A percentile compares a stretch with the other conserved stretches of the same genome.
Conservation (phyloP, 331 rosid genomes). For the Rhamnella rubrinervis region DNA sequence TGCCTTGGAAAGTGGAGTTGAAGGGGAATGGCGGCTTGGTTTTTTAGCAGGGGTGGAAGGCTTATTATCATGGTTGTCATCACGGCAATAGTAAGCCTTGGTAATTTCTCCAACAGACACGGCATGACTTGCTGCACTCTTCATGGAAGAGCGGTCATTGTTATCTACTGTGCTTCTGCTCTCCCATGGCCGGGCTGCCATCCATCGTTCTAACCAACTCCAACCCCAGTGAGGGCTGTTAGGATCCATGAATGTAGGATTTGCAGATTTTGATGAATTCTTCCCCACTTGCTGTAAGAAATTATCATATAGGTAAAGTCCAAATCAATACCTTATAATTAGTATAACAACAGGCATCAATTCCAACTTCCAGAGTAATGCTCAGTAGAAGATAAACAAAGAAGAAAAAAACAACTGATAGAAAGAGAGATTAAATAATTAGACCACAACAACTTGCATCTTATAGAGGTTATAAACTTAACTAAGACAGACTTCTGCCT, state of each 20-base stretch:
- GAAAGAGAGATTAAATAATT: neutral
- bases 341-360: neutral
- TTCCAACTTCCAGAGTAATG: neutral
- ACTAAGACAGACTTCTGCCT: too few relatives aligned
- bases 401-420: neutral
- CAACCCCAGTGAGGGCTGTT: constrained; percentile 96
- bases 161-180: constrained; percentile 38
- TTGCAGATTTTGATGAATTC: constrained; percentile 51
- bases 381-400: neutral
- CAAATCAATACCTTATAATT: neutral
- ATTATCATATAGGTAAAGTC: constrained; percentile 16
- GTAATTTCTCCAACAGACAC: constrained; percentile 55
- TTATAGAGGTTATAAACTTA: neutral
- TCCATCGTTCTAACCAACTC: constrained; percentile 97
- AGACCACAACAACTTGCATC: neutral
- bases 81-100: constrained; percentile 51
- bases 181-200: constrained; percentile 90
- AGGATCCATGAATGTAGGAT: constrained; percentile 73
- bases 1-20: constrained; percentile 32
- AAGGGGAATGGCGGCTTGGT: constrained; percentile 43
- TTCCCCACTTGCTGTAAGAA: constrained; percentile 59
- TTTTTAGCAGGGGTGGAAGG: constrained; percentile 40
- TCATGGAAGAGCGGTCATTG: constrained; percentile 38
- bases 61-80: constrained; percentile 28
- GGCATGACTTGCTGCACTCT: constrained; percentile 40